Evolutionary conservation across 2,329 filamentous ascomycete species (phyloP).

Genomic region (Beauveria rudraprayagi): DNA sequence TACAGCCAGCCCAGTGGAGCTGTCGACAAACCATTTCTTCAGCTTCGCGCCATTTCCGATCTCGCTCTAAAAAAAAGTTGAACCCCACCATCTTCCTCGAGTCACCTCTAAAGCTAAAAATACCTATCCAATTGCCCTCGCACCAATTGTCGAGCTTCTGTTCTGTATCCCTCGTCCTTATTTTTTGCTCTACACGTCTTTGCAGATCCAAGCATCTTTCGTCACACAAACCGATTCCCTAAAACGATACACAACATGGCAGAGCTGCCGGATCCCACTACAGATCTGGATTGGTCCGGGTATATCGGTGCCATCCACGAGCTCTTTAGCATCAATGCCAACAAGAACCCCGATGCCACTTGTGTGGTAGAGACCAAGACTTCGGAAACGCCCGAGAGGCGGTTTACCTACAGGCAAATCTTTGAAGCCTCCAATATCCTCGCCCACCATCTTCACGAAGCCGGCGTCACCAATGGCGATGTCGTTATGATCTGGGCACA

Average conservation of each 20-base stretch:
- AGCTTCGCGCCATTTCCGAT: too few species aligned
- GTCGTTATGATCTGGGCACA: conserved; percentile 92
- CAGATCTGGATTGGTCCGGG: conserved; percentile 58
- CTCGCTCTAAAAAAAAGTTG: not conserved
- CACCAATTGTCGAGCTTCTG: not conserved
- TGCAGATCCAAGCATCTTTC: too few species aligned
- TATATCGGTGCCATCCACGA: conserved; percentile 63
- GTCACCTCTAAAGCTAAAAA: not conserved
- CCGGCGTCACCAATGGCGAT: conserved; percentile 69
- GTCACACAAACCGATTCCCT: too few species aligned
- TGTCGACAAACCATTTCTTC: too few species aligned
- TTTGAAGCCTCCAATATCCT: conserved; percentile 74
- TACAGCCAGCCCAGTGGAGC: too few species aligned
- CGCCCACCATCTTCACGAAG: conserved; percentile 67
- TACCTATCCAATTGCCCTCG: not conserved
- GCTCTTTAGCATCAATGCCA: conserved; percentile 59
- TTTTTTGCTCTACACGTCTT: not conserved
- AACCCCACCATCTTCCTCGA: not conserved
- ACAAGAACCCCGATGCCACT: conserved; percentile 52
- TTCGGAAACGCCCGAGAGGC: conserved; percentile 14
- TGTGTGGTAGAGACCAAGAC: conserved; percentile 44
- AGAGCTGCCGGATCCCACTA: conserved; percentile 54
- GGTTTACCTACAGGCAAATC: conserved; percentile 69
- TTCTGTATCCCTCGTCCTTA: not conserved
- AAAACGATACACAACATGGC: too few species aligned